Conservation (phyloP, 768 basidiomycete species). For the Fomitopsis pulvina region DNA sequence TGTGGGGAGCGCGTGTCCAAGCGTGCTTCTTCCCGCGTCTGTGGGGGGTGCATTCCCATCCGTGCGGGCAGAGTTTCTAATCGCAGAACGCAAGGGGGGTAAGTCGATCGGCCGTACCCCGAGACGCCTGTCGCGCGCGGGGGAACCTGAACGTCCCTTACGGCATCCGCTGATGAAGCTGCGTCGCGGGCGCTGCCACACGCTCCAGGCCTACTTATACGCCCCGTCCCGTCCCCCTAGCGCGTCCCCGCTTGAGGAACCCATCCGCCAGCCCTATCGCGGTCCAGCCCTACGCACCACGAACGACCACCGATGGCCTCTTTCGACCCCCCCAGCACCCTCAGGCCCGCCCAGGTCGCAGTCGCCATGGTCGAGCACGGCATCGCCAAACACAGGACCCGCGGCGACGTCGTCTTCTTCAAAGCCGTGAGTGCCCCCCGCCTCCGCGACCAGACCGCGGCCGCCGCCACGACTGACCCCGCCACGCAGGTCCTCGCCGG, state of each 20-base stretch:
- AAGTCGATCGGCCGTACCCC: too few species aligned
- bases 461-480: not conserved
- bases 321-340: slow-evolving; percentile 33
- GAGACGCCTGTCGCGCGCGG: too few species aligned
- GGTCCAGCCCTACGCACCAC: not conserved
- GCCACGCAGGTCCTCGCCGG: slow-evolving; percentile 53
- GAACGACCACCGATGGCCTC: not conserved
- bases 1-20: too few species aligned
- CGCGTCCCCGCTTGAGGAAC: not conserved
- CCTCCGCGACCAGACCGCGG: not conserved
- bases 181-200: not conserved
- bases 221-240: not conserved
- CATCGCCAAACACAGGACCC: slow-evolving; percentile 57
- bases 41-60: too few species aligned
- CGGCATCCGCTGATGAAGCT: not conserved
- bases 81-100: too few species aligned
- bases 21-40: too few species aligned
- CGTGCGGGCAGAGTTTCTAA: too few species aligned
- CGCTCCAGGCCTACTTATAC: not conserved
- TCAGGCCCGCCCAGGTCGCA: slow-evolving; percentile 55
- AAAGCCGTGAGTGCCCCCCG: slow-evolving; percentile 49
- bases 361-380: slow-evolving; percentile 48
- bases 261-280: not conserved
- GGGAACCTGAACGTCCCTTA: not conserved
- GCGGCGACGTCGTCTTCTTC: slow-evolving; percentile 52